Conservation (phyloP, 331 rosid species). For the Spiraea crenata region DNA sequence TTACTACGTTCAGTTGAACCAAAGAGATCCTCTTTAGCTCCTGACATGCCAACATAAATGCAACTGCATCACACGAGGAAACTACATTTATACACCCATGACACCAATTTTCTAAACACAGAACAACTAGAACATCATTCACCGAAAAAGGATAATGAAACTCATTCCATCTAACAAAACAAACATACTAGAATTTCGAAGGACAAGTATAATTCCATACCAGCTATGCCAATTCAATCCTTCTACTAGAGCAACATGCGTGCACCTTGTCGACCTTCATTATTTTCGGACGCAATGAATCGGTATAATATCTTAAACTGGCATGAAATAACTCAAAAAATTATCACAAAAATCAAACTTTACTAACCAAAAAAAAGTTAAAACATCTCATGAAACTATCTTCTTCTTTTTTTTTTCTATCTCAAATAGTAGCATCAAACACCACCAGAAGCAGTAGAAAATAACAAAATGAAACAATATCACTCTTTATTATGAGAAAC, state of each 20-base stretch:
- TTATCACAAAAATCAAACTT: background rate
- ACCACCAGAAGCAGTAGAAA: background rate
- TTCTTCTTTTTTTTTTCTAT: too few species aligned
- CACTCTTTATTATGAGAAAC: too few species aligned
- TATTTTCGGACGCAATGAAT: constrained; percentile 7
- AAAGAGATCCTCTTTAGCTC: constrained; percentile 33
- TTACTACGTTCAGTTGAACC: constrained; percentile 33
- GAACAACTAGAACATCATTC: background rate
- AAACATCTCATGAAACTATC: too few species aligned
- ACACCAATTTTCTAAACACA: background rate
- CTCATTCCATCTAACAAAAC: background rate
- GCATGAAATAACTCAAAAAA: background rate
- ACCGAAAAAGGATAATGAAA: constrained; percentile 1
- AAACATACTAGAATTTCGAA: constrained; percentile 4
- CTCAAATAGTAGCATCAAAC: background rate
- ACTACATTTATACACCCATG: constrained; percentile 10
- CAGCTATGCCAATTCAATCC: constrained; percentile 11
- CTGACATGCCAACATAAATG: constrained; percentile 58
- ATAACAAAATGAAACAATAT: too few species aligned
- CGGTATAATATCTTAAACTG: too few species aligned
- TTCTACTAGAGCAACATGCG: constrained; percentile 9
- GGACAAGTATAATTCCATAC: constrained; percentile 8
- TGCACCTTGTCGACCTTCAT: constrained; percentile 4
- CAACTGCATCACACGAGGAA: constrained; percentile 30
- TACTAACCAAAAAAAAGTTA: background rate